Conservation (phyloP, 768 basidiomycete species). For the Amanita rubescens region DNA sequence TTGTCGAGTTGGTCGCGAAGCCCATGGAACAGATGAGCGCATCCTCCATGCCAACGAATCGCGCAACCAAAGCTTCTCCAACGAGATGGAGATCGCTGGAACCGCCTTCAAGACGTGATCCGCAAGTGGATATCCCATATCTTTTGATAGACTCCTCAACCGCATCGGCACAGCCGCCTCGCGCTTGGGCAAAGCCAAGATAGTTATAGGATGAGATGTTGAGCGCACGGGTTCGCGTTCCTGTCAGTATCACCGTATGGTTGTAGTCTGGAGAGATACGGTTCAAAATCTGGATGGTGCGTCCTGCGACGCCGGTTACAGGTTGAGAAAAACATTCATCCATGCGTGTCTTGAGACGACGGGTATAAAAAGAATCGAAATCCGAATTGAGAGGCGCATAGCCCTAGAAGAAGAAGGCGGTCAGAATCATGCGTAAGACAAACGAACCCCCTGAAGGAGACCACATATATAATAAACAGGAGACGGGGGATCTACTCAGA, state of each 20-base stretch:
- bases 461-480: slow-evolving; percentile 1
- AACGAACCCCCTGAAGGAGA: no score
- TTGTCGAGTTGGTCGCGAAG: slow-evolving; percentile 93
- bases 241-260: slow-evolving; percentile 68
- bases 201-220: slow-evolving; percentile 99
- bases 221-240: slow-evolving; percentile 77
- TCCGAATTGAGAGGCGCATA: slow-evolving; percentile 96
- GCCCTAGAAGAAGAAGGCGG: slow-evolving; percentile 45
- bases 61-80: slow-evolving; percentile 81
- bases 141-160: slow-evolving; percentile 77
- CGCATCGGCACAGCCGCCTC: slow-evolving; percentile 90
- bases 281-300: slow-evolving; percentile 82
- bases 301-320: slow-evolving; percentile 90
- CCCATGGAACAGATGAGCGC: slow-evolving; percentile 91
- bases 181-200: slow-evolving; percentile 93
- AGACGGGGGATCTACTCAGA: not conserved
- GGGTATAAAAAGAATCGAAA: slow-evolving; percentile 99
- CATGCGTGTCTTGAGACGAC: slow-evolving; percentile 87
- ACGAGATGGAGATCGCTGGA: slow-evolving; percentile 75
- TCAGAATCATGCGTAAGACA: not conserved
- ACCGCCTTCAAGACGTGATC: slow-evolving; percentile 78
- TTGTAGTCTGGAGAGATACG: slow-evolving; percentile 80
- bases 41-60: slow-evolving; percentile 87
- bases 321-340: slow-evolving; percentile 95
- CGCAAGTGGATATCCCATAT: slow-evolving; percentile 76